A percentile compares a stretch with the other conserved stretches of the same genome.
Evolutionary conservation across 257 asterid genomes (phyloP).

Genomic region (Capsicum chinense): DNA sequence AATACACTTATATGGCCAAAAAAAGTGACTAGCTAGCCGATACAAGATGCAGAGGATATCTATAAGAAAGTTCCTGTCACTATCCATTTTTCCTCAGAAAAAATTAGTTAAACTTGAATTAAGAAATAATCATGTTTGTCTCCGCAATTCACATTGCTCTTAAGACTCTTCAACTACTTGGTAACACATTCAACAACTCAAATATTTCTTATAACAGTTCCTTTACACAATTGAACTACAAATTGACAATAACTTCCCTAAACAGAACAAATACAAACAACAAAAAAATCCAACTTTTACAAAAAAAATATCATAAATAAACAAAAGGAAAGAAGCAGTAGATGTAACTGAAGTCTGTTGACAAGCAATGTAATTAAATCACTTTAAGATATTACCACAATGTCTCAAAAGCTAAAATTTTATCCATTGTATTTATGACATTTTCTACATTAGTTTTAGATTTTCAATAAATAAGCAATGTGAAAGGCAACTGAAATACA

Average conservation of each 20-base stretch:
- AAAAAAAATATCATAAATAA: not conserved
- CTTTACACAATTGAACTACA: constrained; percentile 7
- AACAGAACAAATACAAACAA: not conserved
- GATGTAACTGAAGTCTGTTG: constrained; percentile 66
- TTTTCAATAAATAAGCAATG: not conserved
- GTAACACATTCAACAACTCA: constrained; percentile 3
- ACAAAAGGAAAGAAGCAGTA: constrained; percentile 26
- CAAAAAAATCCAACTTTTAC: not conserved
- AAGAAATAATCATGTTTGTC: constrained; percentile 15
- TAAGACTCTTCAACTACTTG: not conserved
- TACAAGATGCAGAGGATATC: too few species aligned
- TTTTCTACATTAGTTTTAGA: not conserved
- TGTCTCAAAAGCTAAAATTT: not conserved
- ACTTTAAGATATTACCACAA: not conserved
- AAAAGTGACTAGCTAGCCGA: too few species aligned
- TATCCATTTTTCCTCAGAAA: too few species aligned
- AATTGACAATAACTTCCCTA: not conserved
- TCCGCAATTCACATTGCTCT: not conserved
- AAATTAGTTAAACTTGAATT: not conserved
- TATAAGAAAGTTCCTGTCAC: too few species aligned
- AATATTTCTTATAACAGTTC: not conserved
- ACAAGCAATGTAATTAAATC: constrained; percentile 54
- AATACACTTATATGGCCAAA: too few species aligned
- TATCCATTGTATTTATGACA: not conserved
- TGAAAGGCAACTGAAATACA: constrained; percentile 4